A percentile compares a stretch with the other conserved stretches of the same genome.
Evolutionary conservation across 257 asterid species (phyloP).

Genomic region (Solanum sejunctum): DNA sequence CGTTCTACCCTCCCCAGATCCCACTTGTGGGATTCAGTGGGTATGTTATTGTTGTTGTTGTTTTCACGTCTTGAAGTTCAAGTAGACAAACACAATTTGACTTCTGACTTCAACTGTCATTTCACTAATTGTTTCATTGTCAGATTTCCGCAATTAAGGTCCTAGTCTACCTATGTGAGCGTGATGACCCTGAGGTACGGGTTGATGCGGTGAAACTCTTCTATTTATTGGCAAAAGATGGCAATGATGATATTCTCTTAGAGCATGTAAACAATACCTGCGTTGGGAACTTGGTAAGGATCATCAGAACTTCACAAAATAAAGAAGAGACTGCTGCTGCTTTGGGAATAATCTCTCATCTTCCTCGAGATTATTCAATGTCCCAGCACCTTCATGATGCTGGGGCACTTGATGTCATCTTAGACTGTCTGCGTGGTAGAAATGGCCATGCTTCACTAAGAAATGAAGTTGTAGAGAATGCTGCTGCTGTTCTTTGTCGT

Average conservation of each 20-base stretch:
- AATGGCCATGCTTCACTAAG: constrained; percentile 8
- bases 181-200: constrained; percentile 14
- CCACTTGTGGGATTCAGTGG: too few species aligned
- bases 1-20: too few species aligned
- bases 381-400: constrained; percentile 13
- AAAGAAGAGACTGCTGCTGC: constrained; percentile 27
- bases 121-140: background rate
- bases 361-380: constrained; percentile 14
- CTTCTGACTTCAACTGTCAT: background rate
- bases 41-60: too few species aligned
- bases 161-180: constrained; percentile 29
- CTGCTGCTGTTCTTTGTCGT: constrained; percentile 23
- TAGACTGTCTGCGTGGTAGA: constrained; percentile 14
- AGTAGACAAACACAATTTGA: background rate
- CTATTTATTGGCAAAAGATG: constrained; percentile 22
- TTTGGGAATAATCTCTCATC: constrained; percentile 25
- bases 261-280: constrained; percentile 22
- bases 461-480: constrained; percentile 13
- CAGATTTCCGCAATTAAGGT: constrained; percentile 34
- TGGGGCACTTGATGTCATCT: constrained; percentile 21
- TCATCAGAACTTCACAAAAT: constrained; percentile 14
- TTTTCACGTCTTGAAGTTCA: background rate
- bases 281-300: constrained; percentile 12
- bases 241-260: constrained; percentile 13
- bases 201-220: constrained; percentile 30